Conservation (phyloP, 441 rosid genomes). For the Melastoma candidum region DNA sequence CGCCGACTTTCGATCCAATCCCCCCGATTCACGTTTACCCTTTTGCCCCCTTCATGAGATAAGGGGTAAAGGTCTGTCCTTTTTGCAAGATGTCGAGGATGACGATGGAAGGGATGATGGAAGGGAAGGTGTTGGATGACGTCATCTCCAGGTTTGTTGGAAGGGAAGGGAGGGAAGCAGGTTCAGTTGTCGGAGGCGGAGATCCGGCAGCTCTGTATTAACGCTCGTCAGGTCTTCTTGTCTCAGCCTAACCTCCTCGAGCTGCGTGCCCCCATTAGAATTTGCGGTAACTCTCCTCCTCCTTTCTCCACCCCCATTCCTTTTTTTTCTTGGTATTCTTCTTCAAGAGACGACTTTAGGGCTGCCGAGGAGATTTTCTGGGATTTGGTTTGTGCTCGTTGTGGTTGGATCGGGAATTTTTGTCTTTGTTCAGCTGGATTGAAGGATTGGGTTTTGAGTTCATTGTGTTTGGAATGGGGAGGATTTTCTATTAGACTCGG, state of each 20-base stretch:
- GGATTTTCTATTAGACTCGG: too few species aligned
- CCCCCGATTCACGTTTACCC: too few species aligned
- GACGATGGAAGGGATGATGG: conserved; percentile 92
- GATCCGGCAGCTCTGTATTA: conserved; percentile 95
- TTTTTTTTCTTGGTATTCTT: background rate
- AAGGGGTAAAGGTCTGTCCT: too few species aligned
- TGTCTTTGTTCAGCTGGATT: too few species aligned
- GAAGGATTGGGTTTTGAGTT: too few species aligned
- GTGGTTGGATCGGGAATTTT: too few species aligned
- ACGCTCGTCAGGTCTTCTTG: conserved; percentile 92
- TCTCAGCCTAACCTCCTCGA: conserved; percentile 78
- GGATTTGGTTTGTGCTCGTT: too few species aligned
- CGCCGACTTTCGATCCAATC: too few species aligned
- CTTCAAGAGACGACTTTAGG: too few species aligned
- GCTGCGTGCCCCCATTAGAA: conserved; percentile 73
- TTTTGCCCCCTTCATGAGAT: too few species aligned
- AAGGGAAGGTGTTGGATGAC: conserved; percentile 75
- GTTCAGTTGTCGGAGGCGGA: conserved; percentile 92
- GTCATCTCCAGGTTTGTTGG: conserved; percentile 85
- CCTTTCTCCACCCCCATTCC: conserved; percentile 10
- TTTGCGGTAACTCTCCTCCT: conserved; percentile 52
- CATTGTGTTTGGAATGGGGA: too few species aligned
- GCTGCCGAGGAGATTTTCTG: too few species aligned
- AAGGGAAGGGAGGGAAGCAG: conserved; percentile 86
- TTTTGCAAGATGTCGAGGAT: conserved; percentile 51